Conservation (phyloP, 768 basidiomycete species). For the Pleurotus cornucopiae region DNA sequence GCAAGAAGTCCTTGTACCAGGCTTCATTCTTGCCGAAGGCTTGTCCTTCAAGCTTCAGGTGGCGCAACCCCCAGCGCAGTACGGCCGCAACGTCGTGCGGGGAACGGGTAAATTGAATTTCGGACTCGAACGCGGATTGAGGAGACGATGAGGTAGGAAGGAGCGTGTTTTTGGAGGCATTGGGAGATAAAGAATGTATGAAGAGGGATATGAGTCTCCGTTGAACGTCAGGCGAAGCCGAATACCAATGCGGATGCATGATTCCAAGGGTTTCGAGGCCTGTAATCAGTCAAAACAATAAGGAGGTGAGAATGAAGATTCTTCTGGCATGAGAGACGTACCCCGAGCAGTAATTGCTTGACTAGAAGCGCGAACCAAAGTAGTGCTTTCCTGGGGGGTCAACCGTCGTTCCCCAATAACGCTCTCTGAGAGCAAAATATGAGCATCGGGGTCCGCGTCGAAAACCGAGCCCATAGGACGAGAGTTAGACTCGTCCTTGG, state of each 20-base stretch:
- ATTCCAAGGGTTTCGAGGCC: constrained; percentile 80
- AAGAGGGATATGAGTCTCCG: constrained; percentile 66
- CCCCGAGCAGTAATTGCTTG: constrained; percentile 62
- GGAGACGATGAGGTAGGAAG: constrained; percentile 46
- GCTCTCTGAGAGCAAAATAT: constrained; percentile 43
- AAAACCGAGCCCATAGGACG: constrained; percentile 54
- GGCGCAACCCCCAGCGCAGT: constrained; percentile 77
- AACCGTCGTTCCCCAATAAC: constrained; percentile 56
- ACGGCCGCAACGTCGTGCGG: constrained; percentile 79
- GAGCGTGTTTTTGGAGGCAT: constrained; percentile 41
- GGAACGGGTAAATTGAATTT: constrained; percentile 59
- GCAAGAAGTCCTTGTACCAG: constrained; percentile 68
- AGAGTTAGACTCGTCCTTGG: constrained; percentile 42
- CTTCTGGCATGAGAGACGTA: constrained; percentile 23
- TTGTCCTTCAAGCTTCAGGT: constrained; percentile 57
- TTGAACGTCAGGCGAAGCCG: constrained; percentile 68
- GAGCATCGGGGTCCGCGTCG: constrained; percentile 52
- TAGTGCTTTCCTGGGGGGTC: constrained; percentile 57
- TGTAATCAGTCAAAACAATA: constrained; percentile 20
- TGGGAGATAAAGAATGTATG: constrained; percentile 56
- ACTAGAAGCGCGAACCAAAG: constrained; percentile 66
- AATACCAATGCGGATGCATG: constrained; percentile 85
- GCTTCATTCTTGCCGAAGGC: constrained; percentile 57
- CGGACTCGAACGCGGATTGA: constrained; percentile 54
- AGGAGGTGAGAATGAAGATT: neutral